Base-by-base conservation (phyloP, 495 filamentous ascomycete species). In the Aspergillus steynii region DNA sequence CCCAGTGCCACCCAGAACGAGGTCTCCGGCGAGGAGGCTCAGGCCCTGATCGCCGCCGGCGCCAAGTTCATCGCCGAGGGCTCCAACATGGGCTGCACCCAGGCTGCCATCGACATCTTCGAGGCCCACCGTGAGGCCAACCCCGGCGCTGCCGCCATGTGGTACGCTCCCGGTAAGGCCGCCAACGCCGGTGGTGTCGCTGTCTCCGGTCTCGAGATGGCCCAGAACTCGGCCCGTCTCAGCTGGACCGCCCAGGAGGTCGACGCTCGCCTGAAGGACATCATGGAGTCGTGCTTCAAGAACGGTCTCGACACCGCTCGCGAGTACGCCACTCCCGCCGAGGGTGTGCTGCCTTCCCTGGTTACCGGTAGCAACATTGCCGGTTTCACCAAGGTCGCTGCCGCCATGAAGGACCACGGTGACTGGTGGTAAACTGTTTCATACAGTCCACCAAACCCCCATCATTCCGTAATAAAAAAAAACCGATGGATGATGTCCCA, bases 11-110 rank as follows among this genome's bases (percentile, higher is more conserved):
- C 95, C 62, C 95, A 99, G 83, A 99, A 99, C 82, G 95, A 99
- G 76, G 92, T 99, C 65, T 89, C 81, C 70, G 86, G 87, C 68
- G 90, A 94, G 71, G 95, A 99, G 79, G 95, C 93, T 54, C 79
- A 90, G 77, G 86, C 84, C 25, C 83, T 99, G 37, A 86, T 97
- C 58, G 83, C 82, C 57, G 82, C 80, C 61, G 95, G 95, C 63
- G 82, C 81, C 65, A 86, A 87, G 73, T 97, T 94, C 83, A 86
- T 98, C 68, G 95, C 95, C 59, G 95, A 99, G 79, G 95, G 95
- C 29, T 93, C 89, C 78, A 99, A 99, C 83, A 99, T 99, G 94
- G 95, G 95, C 57, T 97, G 92, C 81, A 96, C 93, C 52, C 93
- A 94, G 80, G 92, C 89, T 61, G 95, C 95, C 65, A 97, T 99